phyloP scores from a whole-genome alignment of 352 stramenopile genomes.

The Pythium sukuiense region DNA sequence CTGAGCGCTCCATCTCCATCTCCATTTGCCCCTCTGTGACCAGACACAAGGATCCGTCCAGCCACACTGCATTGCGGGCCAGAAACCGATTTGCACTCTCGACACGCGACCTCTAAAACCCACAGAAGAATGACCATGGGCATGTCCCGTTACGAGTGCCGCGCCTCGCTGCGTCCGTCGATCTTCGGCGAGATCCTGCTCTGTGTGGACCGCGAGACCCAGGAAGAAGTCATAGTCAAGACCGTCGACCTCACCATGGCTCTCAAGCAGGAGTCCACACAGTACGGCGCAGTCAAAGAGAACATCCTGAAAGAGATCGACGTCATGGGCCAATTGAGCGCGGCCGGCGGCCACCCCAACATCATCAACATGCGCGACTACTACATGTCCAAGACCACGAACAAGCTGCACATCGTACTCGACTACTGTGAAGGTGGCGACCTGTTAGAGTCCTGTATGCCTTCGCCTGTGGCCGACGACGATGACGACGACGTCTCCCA shows the following conservation, averaged over 20 bases:
- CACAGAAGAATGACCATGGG: slow-evolving; percentile 19
- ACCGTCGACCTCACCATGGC: slow-evolving; percentile 64
- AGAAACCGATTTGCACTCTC: not conserved
- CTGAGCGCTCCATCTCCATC: slow-evolving; percentile 2
- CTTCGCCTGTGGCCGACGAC: slow-evolving; percentile 7
- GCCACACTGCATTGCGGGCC: not conserved
- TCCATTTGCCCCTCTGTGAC: not conserved
- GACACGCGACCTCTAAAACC: not conserved
- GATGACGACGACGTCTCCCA: not conserved
- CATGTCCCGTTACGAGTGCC: slow-evolving; percentile 42
- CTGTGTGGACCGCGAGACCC: slow-evolving; percentile 51
- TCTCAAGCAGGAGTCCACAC: slow-evolving; percentile 49
- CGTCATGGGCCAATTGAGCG: slow-evolving; percentile 52
- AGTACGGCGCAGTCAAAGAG: slow-evolving; percentile 58
- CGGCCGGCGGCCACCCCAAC: slow-evolving; percentile 65
- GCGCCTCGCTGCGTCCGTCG: slow-evolving; percentile 45
- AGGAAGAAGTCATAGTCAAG: slow-evolving; percentile 68
- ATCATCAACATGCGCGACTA: slow-evolving; percentile 69
- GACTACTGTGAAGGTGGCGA: slow-evolving; percentile 79
- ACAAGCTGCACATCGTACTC: slow-evolving; percentile 66
- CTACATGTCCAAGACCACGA: slow-evolving; percentile 51
- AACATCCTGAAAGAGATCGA: slow-evolving; percentile 72
- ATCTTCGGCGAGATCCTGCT: slow-evolving; percentile 78
- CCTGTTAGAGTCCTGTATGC: slow-evolving; percentile 60
- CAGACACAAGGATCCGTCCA: not conserved